phyloP scores from a whole-genome alignment of 441 rosid species.

The Gossypium davidsonii region DNA sequence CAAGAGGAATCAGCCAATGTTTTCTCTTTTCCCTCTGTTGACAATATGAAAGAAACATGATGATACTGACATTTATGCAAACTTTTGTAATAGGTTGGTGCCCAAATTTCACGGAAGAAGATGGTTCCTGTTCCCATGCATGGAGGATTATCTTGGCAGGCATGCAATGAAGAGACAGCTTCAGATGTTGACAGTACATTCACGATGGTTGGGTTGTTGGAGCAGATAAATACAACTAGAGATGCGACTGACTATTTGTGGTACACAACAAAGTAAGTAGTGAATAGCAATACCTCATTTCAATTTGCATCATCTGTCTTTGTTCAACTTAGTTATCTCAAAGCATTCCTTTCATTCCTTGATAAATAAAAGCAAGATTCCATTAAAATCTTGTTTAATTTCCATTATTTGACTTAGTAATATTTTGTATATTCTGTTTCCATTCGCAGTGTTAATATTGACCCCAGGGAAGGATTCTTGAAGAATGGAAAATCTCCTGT shows the following conservation, averaged over 20 bases:
- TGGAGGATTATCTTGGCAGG: constrained; percentile 85
- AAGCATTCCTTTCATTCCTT: neutral
- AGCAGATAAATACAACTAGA: constrained; percentile 89
- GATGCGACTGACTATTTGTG: constrained; percentile 87
- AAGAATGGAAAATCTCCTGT: constrained; percentile 54
- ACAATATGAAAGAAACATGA: neutral
- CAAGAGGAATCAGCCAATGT: neutral
- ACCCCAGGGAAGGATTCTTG: constrained; percentile 58
- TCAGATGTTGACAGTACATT: constrained; percentile 58
- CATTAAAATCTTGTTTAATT: neutral
- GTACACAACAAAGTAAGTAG: constrained; percentile 93
- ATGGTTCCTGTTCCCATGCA: constrained; percentile 72
- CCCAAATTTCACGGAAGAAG: constrained; percentile 77
- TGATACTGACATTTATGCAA: constrained; percentile 17
- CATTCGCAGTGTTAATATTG: constrained; percentile 50
- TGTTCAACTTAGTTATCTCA: neutral
- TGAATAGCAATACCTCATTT: neutral
- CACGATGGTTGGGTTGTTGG: constrained; percentile 71
- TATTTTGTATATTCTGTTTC: constrained; percentile 6
- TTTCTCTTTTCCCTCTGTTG: constrained; percentile 1
- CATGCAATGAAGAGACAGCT: constrained; percentile 67
- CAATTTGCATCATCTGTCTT: neutral
- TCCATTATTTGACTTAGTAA: neutral
- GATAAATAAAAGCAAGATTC: neutral
- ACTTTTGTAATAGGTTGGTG: constrained; percentile 52